Evolutionary conservation across 2,329 filamentous ascomycete species (phyloP).

Genomic region (Neoascochyta sp.): DNA sequence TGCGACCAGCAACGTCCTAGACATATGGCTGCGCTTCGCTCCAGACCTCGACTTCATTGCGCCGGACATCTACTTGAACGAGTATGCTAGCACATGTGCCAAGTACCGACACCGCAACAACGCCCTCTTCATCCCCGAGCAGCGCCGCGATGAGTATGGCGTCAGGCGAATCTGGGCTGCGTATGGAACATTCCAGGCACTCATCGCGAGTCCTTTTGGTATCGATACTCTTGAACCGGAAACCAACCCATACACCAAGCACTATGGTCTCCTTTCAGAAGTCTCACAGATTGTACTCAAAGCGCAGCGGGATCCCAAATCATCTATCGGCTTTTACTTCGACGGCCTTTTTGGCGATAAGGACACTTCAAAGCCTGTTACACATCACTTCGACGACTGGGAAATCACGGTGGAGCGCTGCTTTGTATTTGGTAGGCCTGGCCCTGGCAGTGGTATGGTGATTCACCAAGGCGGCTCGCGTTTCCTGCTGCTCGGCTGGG

Average conservation of each 20-base stretch:
- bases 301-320: conserved; percentile 35
- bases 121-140: conserved; percentile 52
- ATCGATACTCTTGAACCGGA: conserved; percentile 42
- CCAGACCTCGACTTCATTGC: conserved; percentile 46
- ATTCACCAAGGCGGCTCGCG: conserved; percentile 39
- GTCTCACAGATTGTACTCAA: conserved; percentile 39
- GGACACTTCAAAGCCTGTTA: conserved; percentile 29
- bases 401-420: conserved; percentile 42
- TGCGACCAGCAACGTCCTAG: conserved; percentile 41
- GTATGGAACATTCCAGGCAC: conserved; percentile 19
- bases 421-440: conserved; percentile 47
- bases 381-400: conserved; percentile 34
- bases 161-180: conserved; percentile 24
- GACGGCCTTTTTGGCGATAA: conserved; percentile 35
- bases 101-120: conserved; percentile 46
- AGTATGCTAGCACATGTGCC: conserved; percentile 45
- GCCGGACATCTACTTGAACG: conserved; percentile 50
- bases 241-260: conserved; percentile 34
- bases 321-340: conserved; percentile 44
- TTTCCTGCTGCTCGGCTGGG: conserved; percentile 47
- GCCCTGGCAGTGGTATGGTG: conserved; percentile 43
- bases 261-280: conserved; percentile 42
- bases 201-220: conserved; percentile 26
- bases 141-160: conserved; percentile 46
- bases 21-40: conserved; percentile 45